Percentiles rank a stretch among this genome's conserved stretches.
These are phyloP conservation scores for Cyclotella sp. DNA, from an alignment of 108 stramenopile genomes.

Conservation along the genomic window DNA sequence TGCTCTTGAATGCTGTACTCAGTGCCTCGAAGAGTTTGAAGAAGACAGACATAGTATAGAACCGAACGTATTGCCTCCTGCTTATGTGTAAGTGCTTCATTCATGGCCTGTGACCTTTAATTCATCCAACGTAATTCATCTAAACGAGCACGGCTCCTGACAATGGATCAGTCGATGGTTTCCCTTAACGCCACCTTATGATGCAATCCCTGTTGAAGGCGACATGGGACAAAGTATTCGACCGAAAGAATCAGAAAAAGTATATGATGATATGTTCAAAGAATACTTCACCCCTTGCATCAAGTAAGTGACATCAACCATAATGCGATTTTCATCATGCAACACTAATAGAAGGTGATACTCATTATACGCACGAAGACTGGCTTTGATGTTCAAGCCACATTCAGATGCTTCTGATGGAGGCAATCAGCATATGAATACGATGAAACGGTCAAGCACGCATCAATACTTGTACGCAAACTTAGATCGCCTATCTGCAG, in stretches of 20 bases:
- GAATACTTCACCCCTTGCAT: constrained; percentile 81
- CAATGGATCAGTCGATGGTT: constrained; percentile 68
- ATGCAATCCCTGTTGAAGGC: constrained; percentile 69
- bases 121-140: too few species aligned
- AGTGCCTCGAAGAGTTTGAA: constrained; percentile 46
- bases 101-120: not conserved
- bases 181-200: constrained; percentile 70
- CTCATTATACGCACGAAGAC: not conserved
- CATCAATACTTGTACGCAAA: constrained; percentile 72
- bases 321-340: not conserved
- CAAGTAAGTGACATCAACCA: constrained; percentile 56
- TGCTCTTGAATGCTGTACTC: constrained; percentile 74
- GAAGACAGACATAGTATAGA: constrained; percentile 1
- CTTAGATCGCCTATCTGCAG: constrained; percentile 63
- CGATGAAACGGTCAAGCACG: constrained; percentile 24
- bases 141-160: not conserved
- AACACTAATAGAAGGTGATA: too few species aligned
- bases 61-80: constrained; percentile 27
- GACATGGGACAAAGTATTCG: constrained; percentile 70
- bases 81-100: constrained; percentile 38
- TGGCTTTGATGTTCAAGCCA: constrained; percentile 56
- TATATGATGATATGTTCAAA: constrained; percentile 62
- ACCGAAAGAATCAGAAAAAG: constrained; percentile 73
- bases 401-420: constrained; percentile 22
- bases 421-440: not conserved